Percentiles rank a stretch among this genome's conserved stretches.
Evolutionary conservation across 116 monocot species (phyloP).

Genomic region (Cymodocea nodosa): DNA sequence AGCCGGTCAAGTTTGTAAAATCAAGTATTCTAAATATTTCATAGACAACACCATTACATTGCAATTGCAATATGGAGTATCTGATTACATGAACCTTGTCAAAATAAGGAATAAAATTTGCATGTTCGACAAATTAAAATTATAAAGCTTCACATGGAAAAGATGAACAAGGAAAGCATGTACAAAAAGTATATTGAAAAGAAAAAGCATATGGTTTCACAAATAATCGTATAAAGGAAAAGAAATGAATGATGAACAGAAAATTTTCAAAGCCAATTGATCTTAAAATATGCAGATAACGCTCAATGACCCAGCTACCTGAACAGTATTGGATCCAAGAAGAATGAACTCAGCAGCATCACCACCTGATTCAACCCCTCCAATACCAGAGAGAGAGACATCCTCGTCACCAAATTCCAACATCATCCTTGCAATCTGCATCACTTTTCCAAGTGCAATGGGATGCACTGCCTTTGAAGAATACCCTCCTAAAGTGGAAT

Average conservation of each 20-base stretch:
- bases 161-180: too few relatives aligned
- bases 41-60: too few relatives aligned
- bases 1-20: too few relatives aligned
- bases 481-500: slow-evolving; percentile 90
- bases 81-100: too few relatives aligned
- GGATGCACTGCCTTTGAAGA: slow-evolving; percentile 91
- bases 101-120: too few relatives aligned
- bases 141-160: too few relatives aligned
- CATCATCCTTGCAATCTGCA: slow-evolving; percentile 92
- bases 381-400: slow-evolving; percentile 79
- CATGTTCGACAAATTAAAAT: too few relatives aligned
- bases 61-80: too few relatives aligned
- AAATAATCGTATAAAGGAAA: too few relatives aligned
- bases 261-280: background rate
- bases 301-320: slow-evolving; percentile 25
- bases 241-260: background rate
- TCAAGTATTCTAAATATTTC: too few relatives aligned
- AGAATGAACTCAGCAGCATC: slow-evolving; percentile 96
- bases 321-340: slow-evolving; percentile 89
- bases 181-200: too few relatives aligned
- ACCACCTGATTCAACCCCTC: slow-evolving; percentile 84
- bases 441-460: slow-evolving; percentile 91
- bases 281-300: background rate
- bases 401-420: slow-evolving; percentile 44
- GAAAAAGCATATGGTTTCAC: too few relatives aligned